Evolutionary conservation across 176 grass and related monocot genomes (phyloP).

Genomic region (Oryza australiensis): DNA sequence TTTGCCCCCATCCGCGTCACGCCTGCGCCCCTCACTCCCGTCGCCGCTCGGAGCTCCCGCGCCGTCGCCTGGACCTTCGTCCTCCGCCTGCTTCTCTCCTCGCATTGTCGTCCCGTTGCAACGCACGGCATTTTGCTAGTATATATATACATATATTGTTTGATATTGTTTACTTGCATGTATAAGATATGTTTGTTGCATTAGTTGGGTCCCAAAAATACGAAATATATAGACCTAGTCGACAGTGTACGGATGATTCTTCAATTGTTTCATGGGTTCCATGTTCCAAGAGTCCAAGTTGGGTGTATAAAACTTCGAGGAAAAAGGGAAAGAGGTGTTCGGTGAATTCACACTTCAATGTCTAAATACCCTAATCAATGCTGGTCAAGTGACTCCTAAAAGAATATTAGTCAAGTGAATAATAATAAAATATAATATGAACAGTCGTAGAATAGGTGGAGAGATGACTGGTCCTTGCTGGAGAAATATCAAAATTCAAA

Average conservation of each 20-base stretch:
- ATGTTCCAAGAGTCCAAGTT: background rate
- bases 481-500: background rate
- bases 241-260: background rate
- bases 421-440: background rate
- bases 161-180: background rate
- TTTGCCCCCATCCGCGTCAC: too few species aligned
- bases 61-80: too few species aligned
- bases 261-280: background rate
- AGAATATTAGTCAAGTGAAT: background rate
- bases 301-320: background rate
- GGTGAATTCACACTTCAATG: too few species aligned
- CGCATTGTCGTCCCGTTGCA: too few species aligned
- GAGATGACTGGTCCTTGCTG: background rate
- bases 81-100: too few species aligned
- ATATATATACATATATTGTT: too few species aligned
- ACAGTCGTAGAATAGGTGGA: background rate
- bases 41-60: too few species aligned
- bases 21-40: too few species aligned
- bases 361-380: background rate
- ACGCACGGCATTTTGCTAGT: too few species aligned
- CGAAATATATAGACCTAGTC: background rate
- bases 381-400: background rate
- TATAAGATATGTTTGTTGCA: background rate
- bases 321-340: background rate
- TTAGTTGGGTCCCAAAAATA: background rate